phyloP scores from a whole-genome alignment of 371 early-diverging fungal species.

The Mucor sp. region DNA sequence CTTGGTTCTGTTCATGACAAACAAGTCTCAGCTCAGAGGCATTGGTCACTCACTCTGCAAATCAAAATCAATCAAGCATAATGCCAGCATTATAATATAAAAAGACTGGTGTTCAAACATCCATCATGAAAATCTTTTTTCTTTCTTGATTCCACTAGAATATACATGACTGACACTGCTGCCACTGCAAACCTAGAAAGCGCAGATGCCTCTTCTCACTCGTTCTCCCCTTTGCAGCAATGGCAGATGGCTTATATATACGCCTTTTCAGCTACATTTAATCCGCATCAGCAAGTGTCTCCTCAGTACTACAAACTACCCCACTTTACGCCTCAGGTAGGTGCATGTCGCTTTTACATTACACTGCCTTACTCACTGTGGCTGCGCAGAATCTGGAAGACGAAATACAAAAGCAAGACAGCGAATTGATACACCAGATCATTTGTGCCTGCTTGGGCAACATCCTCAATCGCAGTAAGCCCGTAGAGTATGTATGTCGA shows the following conservation, averaged over 20 bases:
- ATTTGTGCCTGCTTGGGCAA: conserved; percentile 40
- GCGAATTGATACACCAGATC: conserved; percentile 28
- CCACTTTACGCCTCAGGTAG: conserved; percentile 35
- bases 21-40: no score
- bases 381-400: conserved; percentile 34
- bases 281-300: conserved; percentile 13
- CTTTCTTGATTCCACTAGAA: not conserved
- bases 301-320: conserved; percentile 26
- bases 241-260: conserved; percentile 48
- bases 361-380: conserved; percentile 10
- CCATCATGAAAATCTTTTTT: not conserved
- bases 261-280: conserved; percentile 36
- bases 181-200: not conserved
- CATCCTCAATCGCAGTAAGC: conserved; percentile 41
- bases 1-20: no score
- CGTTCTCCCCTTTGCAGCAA: conserved; percentile 22
- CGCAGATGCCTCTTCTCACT: not conserved
- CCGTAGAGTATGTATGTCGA: conserved; percentile 32
- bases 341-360: conserved; percentile 5
- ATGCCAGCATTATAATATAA: not conserved
- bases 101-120: not conserved
- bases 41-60: not conserved
- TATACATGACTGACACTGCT: not conserved
- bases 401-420: conserved; percentile 21
- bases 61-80: not conserved